phyloP scores from a whole-genome alignment of 1,284 basidiomycete species.

The Earliella scabrosa region DNA sequence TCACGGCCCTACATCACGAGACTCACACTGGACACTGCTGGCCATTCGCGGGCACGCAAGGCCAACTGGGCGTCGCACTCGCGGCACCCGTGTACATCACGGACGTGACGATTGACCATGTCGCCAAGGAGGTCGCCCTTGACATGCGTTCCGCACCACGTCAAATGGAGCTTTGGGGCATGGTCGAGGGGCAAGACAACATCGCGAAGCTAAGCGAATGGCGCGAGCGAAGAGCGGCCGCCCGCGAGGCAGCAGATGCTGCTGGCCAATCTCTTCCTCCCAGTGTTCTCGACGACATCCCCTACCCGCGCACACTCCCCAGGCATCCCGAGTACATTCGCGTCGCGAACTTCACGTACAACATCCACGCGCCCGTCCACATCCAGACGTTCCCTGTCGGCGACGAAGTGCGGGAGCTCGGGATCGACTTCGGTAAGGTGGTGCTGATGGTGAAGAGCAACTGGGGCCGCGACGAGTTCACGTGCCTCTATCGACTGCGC shows the following conservation, averaged over 20 bases:
- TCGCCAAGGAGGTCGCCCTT: constrained; percentile 76
- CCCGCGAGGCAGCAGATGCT: constrained; percentile 42
- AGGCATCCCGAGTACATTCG: constrained; percentile 66
- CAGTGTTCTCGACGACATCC: constrained; percentile 39
- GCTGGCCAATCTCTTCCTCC: constrained; percentile 32
- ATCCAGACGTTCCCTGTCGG: constrained; percentile 89
- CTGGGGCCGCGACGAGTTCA: constrained; percentile 84
- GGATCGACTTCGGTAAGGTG: constrained; percentile 82
- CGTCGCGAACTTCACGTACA: constrained; percentile 82
- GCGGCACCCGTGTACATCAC: constrained; percentile 70
- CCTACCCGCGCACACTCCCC: constrained; percentile 58
- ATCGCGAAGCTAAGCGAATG: constrained; percentile 58
- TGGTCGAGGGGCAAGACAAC: constrained; percentile 81
- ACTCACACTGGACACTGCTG: constrained; percentile 87
- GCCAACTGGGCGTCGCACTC: constrained; percentile 84
- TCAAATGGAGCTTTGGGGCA: constrained; percentile 88
- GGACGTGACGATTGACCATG: constrained; percentile 89
- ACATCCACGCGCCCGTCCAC: constrained; percentile 66
- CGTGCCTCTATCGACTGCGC: constrained; percentile 90
- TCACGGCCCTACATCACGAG: constrained; percentile 86
- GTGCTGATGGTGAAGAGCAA: constrained; percentile 82
- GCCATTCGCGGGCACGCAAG: constrained; percentile 83
- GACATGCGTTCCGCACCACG: constrained; percentile 83
- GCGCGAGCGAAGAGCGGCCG: constrained; percentile 38
- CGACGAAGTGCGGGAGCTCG: constrained; percentile 66